Evolutionary conservation across 2,329 filamentous ascomycete species (phyloP), one percentile per base, ranked within the genome.

Genomic region (Chalara sp.): DNA sequence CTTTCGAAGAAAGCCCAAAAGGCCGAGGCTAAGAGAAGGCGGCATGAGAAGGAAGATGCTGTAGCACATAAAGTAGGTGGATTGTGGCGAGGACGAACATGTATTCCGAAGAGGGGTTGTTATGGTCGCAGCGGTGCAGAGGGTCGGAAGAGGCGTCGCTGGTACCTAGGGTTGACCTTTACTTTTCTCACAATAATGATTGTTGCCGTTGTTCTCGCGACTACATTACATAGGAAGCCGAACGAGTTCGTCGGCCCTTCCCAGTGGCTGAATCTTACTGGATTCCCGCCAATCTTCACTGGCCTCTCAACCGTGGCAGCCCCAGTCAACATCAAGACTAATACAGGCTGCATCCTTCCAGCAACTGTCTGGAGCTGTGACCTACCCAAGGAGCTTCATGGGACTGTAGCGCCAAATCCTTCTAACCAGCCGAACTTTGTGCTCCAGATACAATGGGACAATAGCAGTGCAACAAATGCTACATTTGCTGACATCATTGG

Each of bases 301-400:
- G 92, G 91, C 0, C 77, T 92, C 13, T 76, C 88, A 54, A 95
- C 89, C 0, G 78, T 96, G 12, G 80, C 87, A 12, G 86, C 85
- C 5, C 81, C 89, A 0, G 79, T 87, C 58, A 82, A 86, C 46
- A 77, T 78, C 0, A 70, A 76, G 2, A 71, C 80, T n/a, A 77
- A 81, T 49, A 80, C 79, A 28, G 80, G 79, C 6, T 97, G 91
- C 59, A 82, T 91, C 4, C 72, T 76, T 6, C 86, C 86, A 1
- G 74, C 81, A 4, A 87, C 86, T 0, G 68, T 93, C 49, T 97
- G 91, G 91, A 95, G 86, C 64, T 97, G 91, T 66, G 79, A 84
- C 8, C 68, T 95, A 12, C 89, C 91, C 2, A 89, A 89, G 64
- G 88, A 90, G 58, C 70, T 88, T 53, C 87, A 91, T 42, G 69